A percentile compares a stretch with the other conserved stretches of the same genome.
Evolutionary conservation across 176 grass and related monocot species (phyloP).

Genomic region (Avena atlantica): DNA sequence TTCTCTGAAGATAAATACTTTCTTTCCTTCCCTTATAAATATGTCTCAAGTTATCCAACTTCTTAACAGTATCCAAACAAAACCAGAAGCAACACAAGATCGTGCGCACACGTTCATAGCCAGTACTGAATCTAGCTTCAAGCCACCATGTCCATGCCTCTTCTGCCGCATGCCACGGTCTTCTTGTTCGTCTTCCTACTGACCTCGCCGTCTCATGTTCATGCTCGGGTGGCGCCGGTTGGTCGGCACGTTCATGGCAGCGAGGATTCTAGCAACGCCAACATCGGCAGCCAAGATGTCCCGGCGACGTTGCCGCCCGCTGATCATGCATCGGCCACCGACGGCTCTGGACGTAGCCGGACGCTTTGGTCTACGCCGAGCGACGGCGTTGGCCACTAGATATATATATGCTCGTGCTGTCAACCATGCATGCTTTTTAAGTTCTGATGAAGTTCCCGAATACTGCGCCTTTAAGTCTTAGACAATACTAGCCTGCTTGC

Average conservation of each 20-base stretch:
- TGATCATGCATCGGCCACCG: neutral
- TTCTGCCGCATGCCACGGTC: neutral
- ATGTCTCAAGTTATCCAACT: neutral
- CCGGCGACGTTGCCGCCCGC: neutral
- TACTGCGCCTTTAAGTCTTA: neutral
- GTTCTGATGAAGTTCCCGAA: neutral
- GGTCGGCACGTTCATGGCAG: neutral
- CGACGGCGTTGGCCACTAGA: slow-evolving; percentile 50
- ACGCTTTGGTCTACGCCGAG: slow-evolving; percentile 52
- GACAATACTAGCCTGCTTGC: neutral
- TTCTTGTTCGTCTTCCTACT: slow-evolving; percentile 36
- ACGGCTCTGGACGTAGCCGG: neutral
- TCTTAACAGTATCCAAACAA: slow-evolving; percentile 8
- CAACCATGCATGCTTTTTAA: neutral
- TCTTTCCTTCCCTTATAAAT: slow-evolving; percentile 43
- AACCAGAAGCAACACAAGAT: neutral
- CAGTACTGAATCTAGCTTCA: neutral
- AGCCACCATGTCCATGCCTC: slow-evolving; percentile 1
- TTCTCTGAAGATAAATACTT: slow-evolving; percentile 16
- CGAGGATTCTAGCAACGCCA: neutral
- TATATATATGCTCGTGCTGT: neutral
- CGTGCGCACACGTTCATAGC: neutral
- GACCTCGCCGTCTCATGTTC: slow-evolving; percentile 10
- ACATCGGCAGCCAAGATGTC: neutral
- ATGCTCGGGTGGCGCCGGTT: slow-evolving; percentile 29